These are phyloP conservation scores for Globisporangium canariense DNA, from an alignment of 352 stramenopile species.

Conservation along the genomic window DNA sequence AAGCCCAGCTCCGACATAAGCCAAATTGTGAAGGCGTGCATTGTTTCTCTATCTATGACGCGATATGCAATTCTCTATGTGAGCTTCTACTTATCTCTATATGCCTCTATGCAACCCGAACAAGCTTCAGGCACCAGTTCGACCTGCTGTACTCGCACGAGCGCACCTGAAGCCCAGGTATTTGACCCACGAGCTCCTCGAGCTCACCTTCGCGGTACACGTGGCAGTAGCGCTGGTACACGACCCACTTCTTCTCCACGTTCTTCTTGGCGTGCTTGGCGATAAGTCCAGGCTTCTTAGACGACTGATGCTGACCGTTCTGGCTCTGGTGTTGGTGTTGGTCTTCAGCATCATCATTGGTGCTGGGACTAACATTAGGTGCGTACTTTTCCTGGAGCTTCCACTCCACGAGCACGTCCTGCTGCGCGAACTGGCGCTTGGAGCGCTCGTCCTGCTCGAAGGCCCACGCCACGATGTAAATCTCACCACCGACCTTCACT, in stretches of 20 bases:
- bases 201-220: conserved; percentile 74
- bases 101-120: conserved; percentile 8
- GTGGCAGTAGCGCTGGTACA: conserved; percentile 84
- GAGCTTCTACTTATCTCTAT: neutral
- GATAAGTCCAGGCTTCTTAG: neutral
- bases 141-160: conserved; percentile 74
- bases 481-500: conserved; percentile 46
- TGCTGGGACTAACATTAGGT: conserved; percentile 6
- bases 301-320: neutral
- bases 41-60: neutral
- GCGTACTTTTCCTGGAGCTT: conserved; percentile 85
- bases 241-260: conserved; percentile 59
- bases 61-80: neutral
- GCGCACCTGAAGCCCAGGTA: conserved; percentile 50
- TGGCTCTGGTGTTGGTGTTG: neutral
- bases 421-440: conserved; percentile 70
- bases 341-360: conserved; percentile 2
- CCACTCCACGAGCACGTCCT: conserved; percentile 86
- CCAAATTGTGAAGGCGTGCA: too few relatives aligned
- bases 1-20: too few relatives aligned
- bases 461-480: conserved; percentile 76
- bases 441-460: conserved; percentile 80
- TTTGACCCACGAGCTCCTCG: conserved; percentile 53
- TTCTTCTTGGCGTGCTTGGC: conserved; percentile 39
- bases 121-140: conserved; percentile 57